Evolutionary conservation across 495 filamentous ascomycete species (phyloP).

Genomic region (Podospora comata): DNA sequence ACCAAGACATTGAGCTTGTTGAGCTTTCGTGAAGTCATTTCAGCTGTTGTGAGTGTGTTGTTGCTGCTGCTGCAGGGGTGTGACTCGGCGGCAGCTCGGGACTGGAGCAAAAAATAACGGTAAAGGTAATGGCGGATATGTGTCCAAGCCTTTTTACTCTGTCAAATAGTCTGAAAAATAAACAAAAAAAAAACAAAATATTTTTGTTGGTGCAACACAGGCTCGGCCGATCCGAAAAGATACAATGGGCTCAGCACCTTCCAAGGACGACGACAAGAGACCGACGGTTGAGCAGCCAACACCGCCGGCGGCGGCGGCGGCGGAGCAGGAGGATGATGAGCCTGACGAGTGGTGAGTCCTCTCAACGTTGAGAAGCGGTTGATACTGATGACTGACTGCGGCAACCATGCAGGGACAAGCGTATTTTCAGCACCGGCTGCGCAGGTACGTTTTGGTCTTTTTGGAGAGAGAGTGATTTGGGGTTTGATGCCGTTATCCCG

Average conservation of each 20-base stretch:
- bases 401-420: constrained; percentile 63
- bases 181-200: neutral
- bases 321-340: constrained; percentile 67
- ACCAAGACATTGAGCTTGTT: constrained; percentile 88
- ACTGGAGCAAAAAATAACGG: neutral
- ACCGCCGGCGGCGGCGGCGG: constrained; percentile 9
- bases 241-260: neutral
- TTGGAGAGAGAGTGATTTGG: neutral
- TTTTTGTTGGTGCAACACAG: neutral
- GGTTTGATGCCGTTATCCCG: neutral
- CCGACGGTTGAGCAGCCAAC: constrained; percentile 34
- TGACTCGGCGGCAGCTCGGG: constrained; percentile 8
- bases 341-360: constrained; percentile 84
- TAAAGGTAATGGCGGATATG: neutral
- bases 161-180: neutral
- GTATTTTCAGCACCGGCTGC: constrained; percentile 96
- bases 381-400: constrained; percentile 16
- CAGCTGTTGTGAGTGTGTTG: too few species aligned
- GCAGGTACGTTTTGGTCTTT: constrained; percentile 56
- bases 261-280: constrained; percentile 16
- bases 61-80: neutral
- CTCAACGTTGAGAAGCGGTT: too few species aligned
- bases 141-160: neutral
- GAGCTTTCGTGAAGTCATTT: constrained; percentile 61
- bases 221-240: neutral